These are phyloP conservation scores for Candida mesenterica DNA, from an alignment of 1,139 yeast species.

Conservation along the genomic window DNA sequence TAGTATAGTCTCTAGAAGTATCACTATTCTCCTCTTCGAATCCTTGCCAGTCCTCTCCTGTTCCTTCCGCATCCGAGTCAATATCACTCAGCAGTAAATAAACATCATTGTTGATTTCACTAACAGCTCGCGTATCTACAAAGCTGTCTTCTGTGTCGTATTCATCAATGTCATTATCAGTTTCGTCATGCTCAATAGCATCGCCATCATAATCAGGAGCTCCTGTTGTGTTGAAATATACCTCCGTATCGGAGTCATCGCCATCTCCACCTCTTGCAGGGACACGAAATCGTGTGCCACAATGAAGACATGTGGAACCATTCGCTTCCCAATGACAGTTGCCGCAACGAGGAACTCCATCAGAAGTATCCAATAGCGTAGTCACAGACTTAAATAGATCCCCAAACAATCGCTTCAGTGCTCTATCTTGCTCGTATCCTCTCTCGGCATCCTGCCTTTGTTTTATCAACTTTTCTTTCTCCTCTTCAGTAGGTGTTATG, in stretches of 20 bases:
- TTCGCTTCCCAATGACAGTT: slow-evolving; percentile 82
- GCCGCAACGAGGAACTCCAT: slow-evolving; percentile 78
- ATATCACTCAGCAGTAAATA: slow-evolving; percentile 4
- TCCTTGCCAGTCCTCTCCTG: slow-evolving; percentile 13
- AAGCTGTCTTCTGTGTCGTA: slow-evolving; percentile 26
- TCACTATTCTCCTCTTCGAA: slow-evolving; percentile 10
- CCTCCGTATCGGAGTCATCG: slow-evolving; percentile 19
- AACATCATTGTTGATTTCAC: slow-evolving; percentile 12
- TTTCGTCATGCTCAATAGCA: slow-evolving; percentile 20
- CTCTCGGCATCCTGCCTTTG: slow-evolving; percentile 25
- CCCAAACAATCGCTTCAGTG: slow-evolving; percentile 41
- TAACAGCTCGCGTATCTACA: slow-evolving; percentile 20
- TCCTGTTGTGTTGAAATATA: slow-evolving; percentile 27
- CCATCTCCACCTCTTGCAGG: slow-evolving; percentile 18
- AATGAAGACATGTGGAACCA: slow-evolving; percentile 54
- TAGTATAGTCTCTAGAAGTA: slow-evolving; percentile 1
- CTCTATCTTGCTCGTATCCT: slow-evolving; percentile 40
- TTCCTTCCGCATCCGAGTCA: slow-evolving; percentile 5
- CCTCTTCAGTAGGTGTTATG: slow-evolving; percentile 19
- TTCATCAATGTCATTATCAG: slow-evolving; percentile 13
- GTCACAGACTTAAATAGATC: slow-evolving; percentile 49
- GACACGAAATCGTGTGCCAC: slow-evolving; percentile 45
- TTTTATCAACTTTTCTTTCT: slow-evolving; percentile 19
- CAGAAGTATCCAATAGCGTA: slow-evolving; percentile 59
- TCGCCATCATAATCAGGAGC: slow-evolving; percentile 19